Percentiles rank a stretch among this genome's conserved stretches.
Evolutionary conservation across 192 early-diverging fungal species (phyloP).

Genomic region (Coemansia sp.): DNA sequence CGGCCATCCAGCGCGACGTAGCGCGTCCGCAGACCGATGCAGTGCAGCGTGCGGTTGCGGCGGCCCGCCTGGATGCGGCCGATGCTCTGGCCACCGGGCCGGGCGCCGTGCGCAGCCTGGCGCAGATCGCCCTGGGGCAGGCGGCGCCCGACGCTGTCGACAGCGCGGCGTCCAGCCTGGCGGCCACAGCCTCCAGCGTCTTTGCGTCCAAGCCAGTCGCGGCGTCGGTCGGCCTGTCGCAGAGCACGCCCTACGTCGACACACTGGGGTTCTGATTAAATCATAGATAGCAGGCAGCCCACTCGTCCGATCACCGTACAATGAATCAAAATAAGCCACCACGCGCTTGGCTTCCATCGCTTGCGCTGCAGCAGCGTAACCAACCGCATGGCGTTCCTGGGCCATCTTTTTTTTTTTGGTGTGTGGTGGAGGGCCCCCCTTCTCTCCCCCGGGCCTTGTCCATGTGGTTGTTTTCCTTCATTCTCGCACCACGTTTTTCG

Average conservation of each 20-base stretch:
- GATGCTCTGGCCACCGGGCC: slow-evolving; percentile 13
- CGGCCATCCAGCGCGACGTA: slow-evolving; percentile 54
- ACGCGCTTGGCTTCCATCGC: no score
- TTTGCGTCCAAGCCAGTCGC: slow-evolving; percentile 40
- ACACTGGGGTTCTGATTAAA: slow-evolving; percentile 32
- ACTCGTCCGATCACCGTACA: no score
- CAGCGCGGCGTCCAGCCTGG: slow-evolving; percentile 10
- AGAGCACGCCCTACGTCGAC: slow-evolving; percentile 44
- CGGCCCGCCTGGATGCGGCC: slow-evolving; percentile 22
- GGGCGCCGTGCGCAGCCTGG: slow-evolving; percentile 18
- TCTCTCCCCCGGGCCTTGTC: no score
- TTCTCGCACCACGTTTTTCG: no score
- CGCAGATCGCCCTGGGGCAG: slow-evolving; percentile 22
- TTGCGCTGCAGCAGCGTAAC: background rate
- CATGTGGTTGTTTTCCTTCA: no score
- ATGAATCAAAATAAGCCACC: no score
- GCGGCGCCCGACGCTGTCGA: slow-evolving; percentile 23
- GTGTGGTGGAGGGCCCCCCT: no score
- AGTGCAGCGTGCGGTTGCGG: slow-evolving; percentile 57
- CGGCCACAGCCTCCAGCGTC: slow-evolving; percentile 9
- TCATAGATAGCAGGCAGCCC: no score
- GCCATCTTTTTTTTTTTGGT: background rate
- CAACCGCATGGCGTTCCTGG: background rate
- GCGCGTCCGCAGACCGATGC: slow-evolving; percentile 51
- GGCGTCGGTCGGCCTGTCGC: slow-evolving; percentile 32